A percentile compares a stretch with the other conserved stretches of the same genome.
These are phyloP conservation scores for Camellia granthamiana DNA, from an alignment of 148 eudicot genomes.

Conservation along the genomic window DNA sequence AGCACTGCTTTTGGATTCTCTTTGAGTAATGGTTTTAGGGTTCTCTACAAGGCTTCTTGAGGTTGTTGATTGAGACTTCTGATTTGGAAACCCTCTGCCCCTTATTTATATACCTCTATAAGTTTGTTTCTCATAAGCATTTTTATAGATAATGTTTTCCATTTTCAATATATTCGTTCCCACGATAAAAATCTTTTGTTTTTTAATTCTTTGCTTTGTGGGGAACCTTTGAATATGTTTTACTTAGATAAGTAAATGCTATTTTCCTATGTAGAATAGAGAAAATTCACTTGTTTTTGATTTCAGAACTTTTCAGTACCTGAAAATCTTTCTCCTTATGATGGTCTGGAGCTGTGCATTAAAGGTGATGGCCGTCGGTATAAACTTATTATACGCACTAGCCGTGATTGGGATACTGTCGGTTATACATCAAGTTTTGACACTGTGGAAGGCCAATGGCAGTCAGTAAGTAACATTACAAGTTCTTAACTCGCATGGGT, in stretches of 20 bases:
- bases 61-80: not conserved
- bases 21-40: not conserved
- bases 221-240: not conserved
- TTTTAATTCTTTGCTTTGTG: not conserved
- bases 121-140: too few relatives aligned
- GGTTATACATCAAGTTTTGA: slow-evolving; percentile 88
- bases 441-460: slow-evolving; percentile 95
- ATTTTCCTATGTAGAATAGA: not conserved
- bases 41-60: not conserved
- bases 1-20: not conserved
- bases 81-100: not conserved
- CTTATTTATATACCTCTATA: too few relatives aligned
- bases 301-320: slow-evolving; percentile 78
- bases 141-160: not conserved
- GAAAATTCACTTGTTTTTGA: slow-evolving; percentile 13
- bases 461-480: slow-evolving; percentile 57
- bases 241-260: not conserved
- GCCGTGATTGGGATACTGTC: slow-evolving; percentile 94
- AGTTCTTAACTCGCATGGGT: too few relatives aligned
- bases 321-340: slow-evolving; percentile 91
- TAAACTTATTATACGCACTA: slow-evolving; percentile 86
- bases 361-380: slow-evolving; percentile 93
- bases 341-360: slow-evolving; percentile 79
- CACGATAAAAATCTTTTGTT: not conserved
- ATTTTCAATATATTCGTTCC: not conserved